Evolutionary conservation across 2,329 filamentous ascomycete species (phyloP), one percentile per base, ranked within the genome.

Genomic region (Penicillium nordicum): DNA sequence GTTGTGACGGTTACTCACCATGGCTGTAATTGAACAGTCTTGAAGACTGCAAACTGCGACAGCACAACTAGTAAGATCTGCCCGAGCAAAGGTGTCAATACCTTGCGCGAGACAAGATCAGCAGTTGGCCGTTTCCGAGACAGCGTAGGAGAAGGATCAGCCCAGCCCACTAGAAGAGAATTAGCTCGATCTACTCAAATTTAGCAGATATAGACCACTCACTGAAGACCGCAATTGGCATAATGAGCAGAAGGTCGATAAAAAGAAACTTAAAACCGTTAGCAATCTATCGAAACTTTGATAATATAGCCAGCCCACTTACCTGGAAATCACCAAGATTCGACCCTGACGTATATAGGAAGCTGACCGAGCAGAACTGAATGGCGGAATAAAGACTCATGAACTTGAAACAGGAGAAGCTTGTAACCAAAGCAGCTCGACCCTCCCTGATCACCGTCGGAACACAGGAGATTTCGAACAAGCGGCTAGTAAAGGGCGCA

Each of bases 331-430:
- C 94, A 48, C 94, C 95, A 6, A 99, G 80, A 70, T 99, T 99
- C 9, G 90, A 96, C 11, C 89, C 95, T 8, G 87, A 92, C 7
- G 92, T 90, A 74, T 99, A 99, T 16, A 99, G 82, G 71, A 99
- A 97, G 81, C 89, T 96, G 69, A 99, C 95, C 0, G 90, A 91
- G 8, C 91, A 96, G 78, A 99, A 99, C 74, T 99, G 94, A 63
- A 99, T 99, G n/a, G 94, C 93, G 2, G 92, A 97, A 79, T 99
- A 99, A 63, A 99, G 77, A 67, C 90, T 95, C 95, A 99, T 99
- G 76, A 96, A 99, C 79, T 97, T 99, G 83, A 99, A 99, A 78
- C 94, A 99, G 78, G 90, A 95, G 78, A 99, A 99, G 74, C 92
- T 96, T 12, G 94, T 99, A n/a, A 97, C 92, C 34, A 99, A 82